phyloP scores from a whole-genome alignment of 2,329 filamentous ascomycete species.

The Cytospora mali region DNA sequence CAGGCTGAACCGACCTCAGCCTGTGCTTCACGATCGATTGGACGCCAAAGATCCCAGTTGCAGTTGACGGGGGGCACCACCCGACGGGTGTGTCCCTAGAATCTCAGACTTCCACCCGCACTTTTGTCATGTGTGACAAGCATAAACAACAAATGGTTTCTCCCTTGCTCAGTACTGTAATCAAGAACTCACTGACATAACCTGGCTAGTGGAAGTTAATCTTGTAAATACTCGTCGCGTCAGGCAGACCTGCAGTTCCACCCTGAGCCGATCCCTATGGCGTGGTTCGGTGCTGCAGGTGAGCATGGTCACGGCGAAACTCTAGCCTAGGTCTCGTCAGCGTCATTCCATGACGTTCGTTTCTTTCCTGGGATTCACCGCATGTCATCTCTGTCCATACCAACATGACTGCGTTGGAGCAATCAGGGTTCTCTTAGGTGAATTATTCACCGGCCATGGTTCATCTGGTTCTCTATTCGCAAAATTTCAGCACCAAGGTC shows the following conservation, averaged over 20 bases:
- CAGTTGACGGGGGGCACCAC: too few species aligned
- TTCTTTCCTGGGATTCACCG: background rate
- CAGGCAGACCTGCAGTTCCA: background rate
- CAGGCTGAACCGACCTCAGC: background rate
- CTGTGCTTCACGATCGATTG: background rate
- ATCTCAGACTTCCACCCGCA: background rate
- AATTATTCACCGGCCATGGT: background rate
- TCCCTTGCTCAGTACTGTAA: background rate
- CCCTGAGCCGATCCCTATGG: background rate
- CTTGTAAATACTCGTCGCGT: background rate
- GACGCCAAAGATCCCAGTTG: background rate
- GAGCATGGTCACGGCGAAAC: conserved; percentile 7
- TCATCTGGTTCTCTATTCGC: too few species aligned
- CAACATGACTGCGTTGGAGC: background rate
- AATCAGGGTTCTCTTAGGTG: background rate
- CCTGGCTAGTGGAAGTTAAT: background rate
- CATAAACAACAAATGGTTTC: background rate
- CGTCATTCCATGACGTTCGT: background rate
- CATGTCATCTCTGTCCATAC: too few species aligned
- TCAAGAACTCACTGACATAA: background rate
- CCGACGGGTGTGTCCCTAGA: too few species aligned
- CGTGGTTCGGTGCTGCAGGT: background rate
- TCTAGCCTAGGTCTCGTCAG: conserved; percentile 11
- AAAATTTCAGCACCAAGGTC: too few species aligned
- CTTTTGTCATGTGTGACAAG: background rate